Evolutionary conservation across 768 basidiomycete species (phyloP).

Genomic region (Hemileccinum rubropunctum): DNA sequence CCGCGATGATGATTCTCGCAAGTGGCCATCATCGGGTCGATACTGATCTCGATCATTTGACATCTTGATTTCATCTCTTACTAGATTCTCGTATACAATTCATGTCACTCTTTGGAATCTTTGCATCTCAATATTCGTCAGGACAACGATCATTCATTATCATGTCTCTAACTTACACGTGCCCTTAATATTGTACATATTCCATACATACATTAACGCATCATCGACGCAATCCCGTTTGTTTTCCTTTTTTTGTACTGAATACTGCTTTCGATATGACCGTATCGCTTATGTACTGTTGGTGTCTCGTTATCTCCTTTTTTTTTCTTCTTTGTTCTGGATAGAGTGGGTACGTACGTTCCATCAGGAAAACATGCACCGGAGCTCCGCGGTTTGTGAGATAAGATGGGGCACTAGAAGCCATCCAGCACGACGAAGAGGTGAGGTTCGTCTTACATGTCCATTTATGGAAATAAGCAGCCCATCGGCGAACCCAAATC

Average conservation of each 20-base stretch:
- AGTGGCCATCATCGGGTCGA: slow-evolving; percentile 45
- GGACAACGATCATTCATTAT: slow-evolving; percentile 39
- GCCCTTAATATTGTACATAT: slow-evolving; percentile 38
- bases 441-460: neutral
- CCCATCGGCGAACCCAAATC: slow-evolving; percentile 6
- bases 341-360: slow-evolving; percentile 17
- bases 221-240: slow-evolving; percentile 27
- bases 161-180: slow-evolving; percentile 34
- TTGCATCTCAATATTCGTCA: slow-evolving; percentile 31
- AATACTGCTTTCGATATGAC: slow-evolving; percentile 23
- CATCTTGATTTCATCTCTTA: slow-evolving; percentile 35
- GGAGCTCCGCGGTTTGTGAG: slow-evolving; percentile 31
- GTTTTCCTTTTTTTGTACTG: slow-evolving; percentile 22
- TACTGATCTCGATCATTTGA: slow-evolving; percentile 40
- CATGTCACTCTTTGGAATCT: slow-evolving; percentile 34
- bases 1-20: slow-evolving; percentile 47
- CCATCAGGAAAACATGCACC: slow-evolving; percentile 10
- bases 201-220: slow-evolving; percentile 27
- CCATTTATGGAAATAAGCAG: slow-evolving; percentile 2
- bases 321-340: slow-evolving; percentile 4
- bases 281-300: slow-evolving; percentile 30
- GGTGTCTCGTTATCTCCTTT: slow-evolving; percentile 4
- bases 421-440: slow-evolving; percentile 4
- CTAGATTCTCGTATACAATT: slow-evolving; percentile 33
- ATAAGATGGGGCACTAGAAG: slow-evolving; percentile 2